Percentiles rank a stretch among this genome's conserved stretches.
Evolutionary conservation across 108 stramenopile genomes (phyloP).

Genomic region (Fistulifera pelliculosa): DNA sequence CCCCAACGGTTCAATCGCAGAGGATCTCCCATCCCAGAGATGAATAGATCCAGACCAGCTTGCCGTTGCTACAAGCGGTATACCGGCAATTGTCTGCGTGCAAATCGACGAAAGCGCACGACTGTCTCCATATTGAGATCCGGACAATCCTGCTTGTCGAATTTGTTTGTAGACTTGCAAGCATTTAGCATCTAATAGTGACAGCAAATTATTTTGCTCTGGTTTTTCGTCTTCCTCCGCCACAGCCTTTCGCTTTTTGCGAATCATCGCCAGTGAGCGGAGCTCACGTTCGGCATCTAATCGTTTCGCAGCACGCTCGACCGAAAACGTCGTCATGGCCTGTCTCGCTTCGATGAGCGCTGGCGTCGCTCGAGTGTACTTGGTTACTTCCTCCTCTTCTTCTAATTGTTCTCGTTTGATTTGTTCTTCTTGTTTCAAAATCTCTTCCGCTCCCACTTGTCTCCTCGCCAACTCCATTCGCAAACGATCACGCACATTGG

Average conservation of each 20-base stretch:
- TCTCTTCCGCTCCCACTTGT: constrained; percentile 37
- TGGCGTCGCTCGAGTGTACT: constrained; percentile 78
- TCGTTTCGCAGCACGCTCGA: constrained; percentile 52
- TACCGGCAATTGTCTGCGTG: constrained; percentile 23
- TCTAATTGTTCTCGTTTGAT: constrained; percentile 7
- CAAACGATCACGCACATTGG: constrained; percentile 76
- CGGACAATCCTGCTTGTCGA: constrained; percentile 56
- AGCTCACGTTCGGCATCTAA: constrained; percentile 60
- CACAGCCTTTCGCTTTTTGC: constrained; percentile 1
- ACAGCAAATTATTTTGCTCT: constrained; percentile 25
- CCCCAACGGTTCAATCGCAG: constrained; percentile 55
- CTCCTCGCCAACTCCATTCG: constrained; percentile 54
- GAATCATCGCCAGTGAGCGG: constrained; percentile 20
- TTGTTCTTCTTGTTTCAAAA: constrained; percentile 13
- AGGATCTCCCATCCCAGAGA: constrained; percentile 80
- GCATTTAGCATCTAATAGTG: constrained; percentile 47
- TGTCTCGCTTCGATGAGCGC: constrained; percentile 75
- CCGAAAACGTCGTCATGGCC: constrained; percentile 60
- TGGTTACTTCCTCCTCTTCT: constrained; percentile 45
- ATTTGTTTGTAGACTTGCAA: constrained; percentile 39
- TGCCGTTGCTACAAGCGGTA: constrained; percentile 73
- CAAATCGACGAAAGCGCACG: constrained; percentile 55
- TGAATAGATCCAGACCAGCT: constrained; percentile 87
- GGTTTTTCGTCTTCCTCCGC: constrained; percentile 23
- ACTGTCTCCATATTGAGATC: constrained; percentile 77